Percentiles rank a stretch among this genome's conserved stretches.
These are phyloP conservation scores for Chrysoporthe puriensis DNA, from an alignment of 2,329 filamentous ascomycete genomes.

Conservation along the genomic window DNA sequence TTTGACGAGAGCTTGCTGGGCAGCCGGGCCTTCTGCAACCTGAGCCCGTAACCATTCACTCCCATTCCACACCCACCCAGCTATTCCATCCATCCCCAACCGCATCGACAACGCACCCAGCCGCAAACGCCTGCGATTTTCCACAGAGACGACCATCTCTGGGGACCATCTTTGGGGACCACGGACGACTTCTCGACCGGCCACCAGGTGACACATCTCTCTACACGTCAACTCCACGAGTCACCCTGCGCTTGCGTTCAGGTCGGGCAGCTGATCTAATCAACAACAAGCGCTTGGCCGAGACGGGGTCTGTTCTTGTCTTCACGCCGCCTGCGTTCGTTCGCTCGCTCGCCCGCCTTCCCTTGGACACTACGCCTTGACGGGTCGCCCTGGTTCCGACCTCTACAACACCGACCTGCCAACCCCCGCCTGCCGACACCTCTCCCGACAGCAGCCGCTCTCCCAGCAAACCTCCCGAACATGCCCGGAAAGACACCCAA, in stretches of 20 bases:
- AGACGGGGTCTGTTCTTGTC: conserved; percentile 10
- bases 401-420: conserved; percentile 13
- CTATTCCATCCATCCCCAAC: conserved; percentile 15
- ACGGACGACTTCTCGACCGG: background rate
- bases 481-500: conserved; percentile 78
- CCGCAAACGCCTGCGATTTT: conserved; percentile 15
- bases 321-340: conserved; percentile 22
- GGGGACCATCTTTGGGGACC: conserved; percentile 16
- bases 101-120: conserved; percentile 16
- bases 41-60: conserved; percentile 20
- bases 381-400: background rate
- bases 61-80: background rate
- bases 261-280: conserved; percentile 24
- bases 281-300: conserved; percentile 24
- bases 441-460: conserved; percentile 16
- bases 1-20: background rate
- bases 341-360: conserved; percentile 18
- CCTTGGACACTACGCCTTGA: conserved; percentile 12
- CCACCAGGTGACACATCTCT: conserved; percentile 10
- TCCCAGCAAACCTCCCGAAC: conserved; percentile 32
- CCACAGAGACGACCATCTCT: conserved; percentile 16
- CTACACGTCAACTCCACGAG: conserved; percentile 13
- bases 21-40: conserved; percentile 14
- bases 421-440: conserved; percentile 25
- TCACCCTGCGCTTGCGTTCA: conserved; percentile 18